Conservation (phyloP, 2,329 filamentous ascomycete genomes). For the Hysterium pulicare region DNA sequence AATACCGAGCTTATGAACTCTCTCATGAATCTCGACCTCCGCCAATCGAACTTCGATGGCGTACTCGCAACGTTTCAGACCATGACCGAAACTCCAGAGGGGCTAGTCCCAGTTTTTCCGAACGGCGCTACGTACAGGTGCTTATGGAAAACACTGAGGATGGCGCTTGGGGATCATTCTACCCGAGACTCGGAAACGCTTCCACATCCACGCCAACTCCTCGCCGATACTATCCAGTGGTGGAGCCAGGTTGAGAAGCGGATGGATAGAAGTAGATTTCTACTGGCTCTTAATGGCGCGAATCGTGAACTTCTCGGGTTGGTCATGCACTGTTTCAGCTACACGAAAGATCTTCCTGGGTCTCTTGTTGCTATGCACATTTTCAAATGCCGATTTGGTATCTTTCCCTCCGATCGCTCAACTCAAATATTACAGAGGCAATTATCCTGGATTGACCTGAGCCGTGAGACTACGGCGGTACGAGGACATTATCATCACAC, state of each 20-base stretch:
- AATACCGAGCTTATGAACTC: constrained; percentile 31
- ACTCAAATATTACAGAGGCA: constrained; percentile 23
- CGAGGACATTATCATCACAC: constrained; percentile 14
- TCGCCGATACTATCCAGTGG: constrained; percentile 29
- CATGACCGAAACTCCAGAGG: constrained; percentile 20
- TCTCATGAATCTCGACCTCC: constrained; percentile 27
- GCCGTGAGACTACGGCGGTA: constrained; percentile 8
- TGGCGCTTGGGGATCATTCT: constrained; percentile 21
- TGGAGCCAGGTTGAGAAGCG: constrained; percentile 22
- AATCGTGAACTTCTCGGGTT: constrained; percentile 19
- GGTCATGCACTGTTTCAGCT: constrained; percentile 36
- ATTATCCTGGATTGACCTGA: constrained; percentile 27
- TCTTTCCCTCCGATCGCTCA: constrained; percentile 23
- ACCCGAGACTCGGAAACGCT: constrained; percentile 15
- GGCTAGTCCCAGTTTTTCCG: constrained; percentile 21
- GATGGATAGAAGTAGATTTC: constrained; percentile 24
- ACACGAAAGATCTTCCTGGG: constrained; percentile 29
- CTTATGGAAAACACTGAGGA: constrained; percentile 32
- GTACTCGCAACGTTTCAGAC: constrained; percentile 27
- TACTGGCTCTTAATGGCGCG: constrained; percentile 20
- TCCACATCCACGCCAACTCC: constrained; percentile 29
- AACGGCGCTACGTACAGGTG: constrained; percentile 25
- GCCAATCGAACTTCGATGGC: constrained; percentile 25
- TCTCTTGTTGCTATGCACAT: constrained; percentile 33
- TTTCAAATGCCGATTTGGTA: constrained; percentile 20